Percentiles rank a stretch among this genome's conserved stretches.
These are phyloP conservation scores for Xylaria bambusicola DNA, from an alignment of 495 filamentous ascomycete genomes.

Conservation along the genomic window DNA sequence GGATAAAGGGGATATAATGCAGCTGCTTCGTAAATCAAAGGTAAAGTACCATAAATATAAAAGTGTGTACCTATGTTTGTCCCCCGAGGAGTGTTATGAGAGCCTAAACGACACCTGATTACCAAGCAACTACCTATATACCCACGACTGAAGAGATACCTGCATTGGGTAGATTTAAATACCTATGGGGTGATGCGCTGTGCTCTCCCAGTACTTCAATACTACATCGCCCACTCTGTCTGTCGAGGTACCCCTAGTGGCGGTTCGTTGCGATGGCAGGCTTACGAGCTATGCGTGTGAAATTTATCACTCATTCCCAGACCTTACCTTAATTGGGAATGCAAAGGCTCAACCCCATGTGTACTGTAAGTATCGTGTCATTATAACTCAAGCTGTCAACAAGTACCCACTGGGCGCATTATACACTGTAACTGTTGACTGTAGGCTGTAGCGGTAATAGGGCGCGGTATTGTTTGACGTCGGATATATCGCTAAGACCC, in stretches of 20 bases:
- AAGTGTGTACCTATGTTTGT: too few species aligned
- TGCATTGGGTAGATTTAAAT: too few species aligned
- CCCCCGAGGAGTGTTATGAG: too few species aligned
- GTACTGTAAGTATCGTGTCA: constrained; percentile 11
- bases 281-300: constrained; percentile 14
- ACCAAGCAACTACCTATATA: too few species aligned
- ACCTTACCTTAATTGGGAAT: constrained; percentile 5
- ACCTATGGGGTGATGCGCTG: background rate
- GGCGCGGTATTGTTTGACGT: background rate
- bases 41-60: too few species aligned
- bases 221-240: background rate
- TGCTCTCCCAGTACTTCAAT: background rate
- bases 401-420: background rate
- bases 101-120: too few species aligned
- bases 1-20: too few species aligned
- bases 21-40: too few species aligned
- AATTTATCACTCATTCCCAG: constrained; percentile 1
- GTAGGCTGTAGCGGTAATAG: too few species aligned
- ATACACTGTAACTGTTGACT: too few species aligned
- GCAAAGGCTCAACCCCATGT: background rate
- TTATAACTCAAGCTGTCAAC: background rate
- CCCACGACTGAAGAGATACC: too few species aligned
- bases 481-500: background rate
- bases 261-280: background rate
- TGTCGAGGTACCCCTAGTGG: constrained; percentile 7